Percentiles rank a stretch among this genome's conserved stretches.
These are phyloP conservation scores for Aspergillus quadrilineatus DNA, from an alignment of 2,329 filamentous ascomycete genomes.

Conservation along the genomic window DNA sequence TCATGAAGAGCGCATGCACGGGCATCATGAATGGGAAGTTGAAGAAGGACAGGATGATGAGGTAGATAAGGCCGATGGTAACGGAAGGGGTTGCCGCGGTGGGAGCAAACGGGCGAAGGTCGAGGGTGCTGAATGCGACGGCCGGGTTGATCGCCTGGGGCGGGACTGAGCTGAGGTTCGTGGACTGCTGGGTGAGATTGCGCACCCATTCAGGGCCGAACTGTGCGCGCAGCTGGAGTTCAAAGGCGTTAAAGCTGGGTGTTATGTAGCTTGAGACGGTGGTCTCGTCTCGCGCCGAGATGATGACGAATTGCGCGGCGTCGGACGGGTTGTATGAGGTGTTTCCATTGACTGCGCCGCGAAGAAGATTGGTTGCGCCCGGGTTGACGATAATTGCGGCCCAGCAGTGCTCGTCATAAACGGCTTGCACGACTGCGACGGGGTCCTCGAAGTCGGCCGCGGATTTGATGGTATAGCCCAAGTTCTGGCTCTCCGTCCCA, in stretches of 20 bases:
- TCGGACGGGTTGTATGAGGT: constrained; percentile 60
- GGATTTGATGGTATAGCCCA: constrained; percentile 53
- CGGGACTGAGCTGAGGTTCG: constrained; percentile 45
- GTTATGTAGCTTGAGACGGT: constrained; percentile 55
- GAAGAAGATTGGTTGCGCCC: constrained; percentile 61
- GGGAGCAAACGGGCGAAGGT: constrained; percentile 61
- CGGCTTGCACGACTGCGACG: constrained; percentile 54
- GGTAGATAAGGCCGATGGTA: constrained; percentile 63
- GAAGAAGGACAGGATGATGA: constrained; percentile 68
- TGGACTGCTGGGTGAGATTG: constrained; percentile 32
- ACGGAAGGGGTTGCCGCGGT: constrained; percentile 57
- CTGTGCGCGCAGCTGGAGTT: constrained; percentile 45
- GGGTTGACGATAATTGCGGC: constrained; percentile 63
- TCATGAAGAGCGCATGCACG: constrained; percentile 60
- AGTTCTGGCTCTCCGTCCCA: neutral
- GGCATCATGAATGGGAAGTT: constrained; percentile 65
- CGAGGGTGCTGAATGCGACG: constrained; percentile 56
- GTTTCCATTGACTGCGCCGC: constrained; percentile 57
- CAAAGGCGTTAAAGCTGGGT: constrained; percentile 52
- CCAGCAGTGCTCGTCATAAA: constrained; percentile 61
- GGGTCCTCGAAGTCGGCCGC: constrained; percentile 58
- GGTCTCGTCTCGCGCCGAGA: constrained; percentile 57
- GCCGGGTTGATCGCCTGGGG: constrained; percentile 58
- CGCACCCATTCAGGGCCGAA: constrained; percentile 49
- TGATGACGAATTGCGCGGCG: constrained; percentile 57